Conservation (phyloP, 2,329 filamentous ascomycete species). For the Phialemonium atrogriseum region DNA sequence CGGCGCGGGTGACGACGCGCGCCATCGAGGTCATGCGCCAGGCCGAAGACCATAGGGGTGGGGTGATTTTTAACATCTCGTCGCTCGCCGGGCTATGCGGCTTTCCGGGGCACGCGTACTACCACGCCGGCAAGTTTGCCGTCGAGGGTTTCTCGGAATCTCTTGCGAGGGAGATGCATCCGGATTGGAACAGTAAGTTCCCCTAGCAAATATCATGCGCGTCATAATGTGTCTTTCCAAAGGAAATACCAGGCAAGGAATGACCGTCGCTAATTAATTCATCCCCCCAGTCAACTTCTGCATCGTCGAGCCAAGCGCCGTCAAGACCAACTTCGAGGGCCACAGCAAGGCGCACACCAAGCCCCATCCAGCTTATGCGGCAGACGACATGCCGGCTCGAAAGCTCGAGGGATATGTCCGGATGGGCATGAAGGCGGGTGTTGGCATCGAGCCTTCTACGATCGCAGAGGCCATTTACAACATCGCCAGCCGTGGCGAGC, state of each 20-base stretch:
- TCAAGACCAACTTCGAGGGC: slow-evolving; percentile 26
- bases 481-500: slow-evolving; percentile 21
- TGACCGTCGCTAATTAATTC: too few relatives aligned
- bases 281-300: slow-evolving; percentile 26
- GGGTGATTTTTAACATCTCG: slow-evolving; percentile 45
- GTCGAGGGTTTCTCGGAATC: slow-evolving; percentile 39
- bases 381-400: slow-evolving; percentile 21
- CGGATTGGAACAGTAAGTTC: slow-evolving; percentile 31
- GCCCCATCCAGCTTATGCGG: slow-evolving; percentile 30
- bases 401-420: slow-evolving; percentile 19
- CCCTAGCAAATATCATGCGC: too few relatives aligned
- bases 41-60: slow-evolving; percentile 27
- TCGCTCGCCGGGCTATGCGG: slow-evolving; percentile 38
- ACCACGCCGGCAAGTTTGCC: slow-evolving; percentile 34
- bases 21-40: slow-evolving; percentile 21
- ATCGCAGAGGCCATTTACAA: slow-evolving; percentile 27
- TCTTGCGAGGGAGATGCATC: slow-evolving; percentile 31
- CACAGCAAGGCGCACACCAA: slow-evolving; percentile 19
- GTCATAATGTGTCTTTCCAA: too few relatives aligned
- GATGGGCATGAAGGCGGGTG: not conserved
- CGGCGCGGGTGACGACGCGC: slow-evolving; percentile 14
- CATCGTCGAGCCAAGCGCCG: slow-evolving; percentile 32
- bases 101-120: slow-evolving; percentile 25
- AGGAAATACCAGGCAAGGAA: not conserved
- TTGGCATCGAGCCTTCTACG: slow-evolving; percentile 7